Conservation (phyloP, 192 early-diverging fungal genomes). For the Gaertneriomyces semiglobifer region DNA sequence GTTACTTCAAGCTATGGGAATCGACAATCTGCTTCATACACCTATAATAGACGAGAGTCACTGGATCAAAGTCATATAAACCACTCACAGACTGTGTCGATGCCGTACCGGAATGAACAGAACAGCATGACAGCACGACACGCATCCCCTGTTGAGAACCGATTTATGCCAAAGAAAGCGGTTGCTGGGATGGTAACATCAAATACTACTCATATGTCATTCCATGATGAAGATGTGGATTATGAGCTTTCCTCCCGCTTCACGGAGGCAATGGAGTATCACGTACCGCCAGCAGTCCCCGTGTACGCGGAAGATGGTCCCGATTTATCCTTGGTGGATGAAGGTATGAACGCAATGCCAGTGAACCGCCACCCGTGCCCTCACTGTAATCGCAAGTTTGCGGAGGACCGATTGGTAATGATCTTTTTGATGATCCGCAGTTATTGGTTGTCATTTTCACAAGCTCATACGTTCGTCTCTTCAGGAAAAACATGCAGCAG, state of each 20-base stretch:
- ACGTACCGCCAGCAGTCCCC: not conserved
- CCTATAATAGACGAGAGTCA: too few relatives aligned
- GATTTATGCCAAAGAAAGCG: not conserved
- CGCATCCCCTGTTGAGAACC: too few relatives aligned
- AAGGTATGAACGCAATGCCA: not conserved
- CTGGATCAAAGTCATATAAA: too few relatives aligned
- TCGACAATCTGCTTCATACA: too few relatives aligned
- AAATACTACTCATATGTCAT: not conserved
- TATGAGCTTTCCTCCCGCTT: not conserved
- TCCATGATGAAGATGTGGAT: not conserved
- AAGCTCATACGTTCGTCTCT: not conserved
- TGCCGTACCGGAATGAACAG: too few relatives aligned
- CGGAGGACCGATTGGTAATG: constrained; percentile 43
- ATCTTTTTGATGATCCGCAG: not conserved
- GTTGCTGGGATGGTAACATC: not conserved
- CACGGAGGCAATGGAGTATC: not conserved
- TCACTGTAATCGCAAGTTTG: constrained; percentile 47
- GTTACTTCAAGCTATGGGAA: too few relatives aligned
- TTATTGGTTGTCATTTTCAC: not conserved
- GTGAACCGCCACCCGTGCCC: constrained; percentile 29
- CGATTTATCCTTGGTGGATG: not conserved
- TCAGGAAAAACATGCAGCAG: constrained; percentile 44
- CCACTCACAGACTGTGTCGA: too few relatives aligned
- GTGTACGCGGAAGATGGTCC: not conserved
- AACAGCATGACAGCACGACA: too few relatives aligned